Evolutionary conservation across 129 eudicot genomes (phyloP).

Genomic region (Deinandra increscens): DNA sequence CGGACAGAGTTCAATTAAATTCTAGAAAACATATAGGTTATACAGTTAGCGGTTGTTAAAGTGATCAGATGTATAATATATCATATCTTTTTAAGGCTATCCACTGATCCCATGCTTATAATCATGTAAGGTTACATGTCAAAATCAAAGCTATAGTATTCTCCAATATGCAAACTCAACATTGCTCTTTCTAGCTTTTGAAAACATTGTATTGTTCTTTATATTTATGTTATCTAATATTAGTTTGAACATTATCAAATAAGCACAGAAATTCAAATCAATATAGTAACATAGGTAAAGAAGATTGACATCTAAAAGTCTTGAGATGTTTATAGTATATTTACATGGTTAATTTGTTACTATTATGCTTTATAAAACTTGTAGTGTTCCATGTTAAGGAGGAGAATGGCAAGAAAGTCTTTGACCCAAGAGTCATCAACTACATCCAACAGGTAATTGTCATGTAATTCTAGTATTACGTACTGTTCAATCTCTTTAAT

Average conservation of each 20-base stretch:
- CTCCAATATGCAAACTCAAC: too few species aligned
- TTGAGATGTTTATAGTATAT: not conserved
- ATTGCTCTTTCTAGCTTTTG: too few species aligned
- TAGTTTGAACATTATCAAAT: not conserved
- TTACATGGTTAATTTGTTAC: not conserved
- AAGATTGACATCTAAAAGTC: not conserved
- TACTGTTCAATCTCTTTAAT: not conserved
- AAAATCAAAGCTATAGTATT: too few species aligned
- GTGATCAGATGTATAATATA: not conserved
- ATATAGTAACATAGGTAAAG: not conserved
- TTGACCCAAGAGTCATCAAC: constrained; percentile 53
- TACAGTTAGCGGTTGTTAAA: not conserved
- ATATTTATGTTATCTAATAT: not conserved
- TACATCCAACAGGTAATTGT: constrained; percentile 56
- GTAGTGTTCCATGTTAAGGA: constrained; percentile 80
- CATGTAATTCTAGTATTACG: not conserved
- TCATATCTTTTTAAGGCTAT: too few species aligned
- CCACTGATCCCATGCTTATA: too few species aligned
- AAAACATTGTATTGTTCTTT: too few species aligned
- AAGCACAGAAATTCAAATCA: constrained; percentile 3
- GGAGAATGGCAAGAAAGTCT: constrained; percentile 57
- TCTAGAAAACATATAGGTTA: not conserved
- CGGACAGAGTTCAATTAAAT: too few species aligned
- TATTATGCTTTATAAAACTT: constrained; percentile 6
- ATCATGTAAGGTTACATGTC: too few species aligned